Conservation (phyloP, 257 asterid species). For the Echium plantagineum region DNA sequence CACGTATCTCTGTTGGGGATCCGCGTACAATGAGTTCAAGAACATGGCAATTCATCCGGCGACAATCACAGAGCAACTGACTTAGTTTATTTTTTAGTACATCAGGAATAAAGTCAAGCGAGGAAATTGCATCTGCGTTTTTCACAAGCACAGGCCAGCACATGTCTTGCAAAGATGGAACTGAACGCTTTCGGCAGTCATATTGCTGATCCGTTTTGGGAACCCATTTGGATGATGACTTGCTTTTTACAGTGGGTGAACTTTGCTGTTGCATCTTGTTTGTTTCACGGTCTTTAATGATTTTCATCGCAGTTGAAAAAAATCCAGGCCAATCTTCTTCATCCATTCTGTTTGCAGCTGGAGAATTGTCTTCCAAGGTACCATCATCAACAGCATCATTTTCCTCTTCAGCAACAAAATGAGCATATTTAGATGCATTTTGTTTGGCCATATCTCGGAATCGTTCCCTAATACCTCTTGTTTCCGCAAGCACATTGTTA, state of each 20-base stretch:
- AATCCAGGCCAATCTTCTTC: constrained; percentile 95
- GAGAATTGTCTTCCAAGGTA: constrained; percentile 27
- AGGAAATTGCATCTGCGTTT: constrained; percentile 70
- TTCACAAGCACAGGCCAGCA: constrained; percentile 58
- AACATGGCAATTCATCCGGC: constrained; percentile 55
- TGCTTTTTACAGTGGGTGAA: constrained; percentile 21
- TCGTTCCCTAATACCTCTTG: constrained; percentile 23
- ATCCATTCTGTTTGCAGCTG: constrained; percentile 16
- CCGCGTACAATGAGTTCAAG: constrained; percentile 53
- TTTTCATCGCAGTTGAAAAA: constrained; percentile 83
- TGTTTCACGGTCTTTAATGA: constrained; percentile 49
- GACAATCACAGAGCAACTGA: constrained; percentile 54
- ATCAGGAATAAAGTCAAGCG: constrained; percentile 80
- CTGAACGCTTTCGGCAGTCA: constrained; percentile 21
- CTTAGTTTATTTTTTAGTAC: constrained; percentile 58
- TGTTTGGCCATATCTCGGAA: constrained; percentile 53
- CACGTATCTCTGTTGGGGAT: constrained; percentile 69
- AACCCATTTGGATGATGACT: constrained; percentile 34
- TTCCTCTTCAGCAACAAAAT: constrained; percentile 50
- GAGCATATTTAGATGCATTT: constrained; percentile 75
- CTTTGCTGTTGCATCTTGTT: constrained; percentile 19
- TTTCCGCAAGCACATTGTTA: constrained; percentile 11
- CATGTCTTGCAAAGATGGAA: constrained; percentile 55
- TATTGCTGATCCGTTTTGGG: constrained; percentile 34
- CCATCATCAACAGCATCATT: constrained; percentile 20